Evolutionary conservation across 2,329 filamentous ascomycete genomes (phyloP).

Genomic region (Pseudogymnoascus sp.): DNA sequence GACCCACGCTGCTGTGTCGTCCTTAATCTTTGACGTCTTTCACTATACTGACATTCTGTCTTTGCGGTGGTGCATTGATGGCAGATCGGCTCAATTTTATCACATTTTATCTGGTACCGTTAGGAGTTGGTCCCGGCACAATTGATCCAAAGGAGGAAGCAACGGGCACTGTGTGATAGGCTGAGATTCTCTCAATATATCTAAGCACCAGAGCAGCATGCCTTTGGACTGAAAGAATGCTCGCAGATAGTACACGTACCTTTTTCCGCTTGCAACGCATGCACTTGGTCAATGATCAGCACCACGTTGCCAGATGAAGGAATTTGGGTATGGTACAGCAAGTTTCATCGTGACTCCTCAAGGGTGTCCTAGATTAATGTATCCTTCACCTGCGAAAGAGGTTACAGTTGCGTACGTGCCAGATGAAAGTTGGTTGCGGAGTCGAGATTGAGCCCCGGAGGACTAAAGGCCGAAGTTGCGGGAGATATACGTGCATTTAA

Average conservation of each 20-base stretch:
- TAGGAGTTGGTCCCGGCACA: background rate
- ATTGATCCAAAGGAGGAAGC: background rate
- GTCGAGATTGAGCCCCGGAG: background rate
- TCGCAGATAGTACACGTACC: background rate
- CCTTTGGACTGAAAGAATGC: background rate
- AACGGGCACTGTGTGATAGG: background rate
- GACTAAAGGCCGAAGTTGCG: background rate
- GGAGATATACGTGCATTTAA: background rate
- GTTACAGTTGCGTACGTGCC: background rate
- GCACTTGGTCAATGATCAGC: background rate
- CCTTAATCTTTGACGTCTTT: background rate
- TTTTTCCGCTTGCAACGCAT: background rate
- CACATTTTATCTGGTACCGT: background rate
- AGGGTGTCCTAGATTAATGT: background rate
- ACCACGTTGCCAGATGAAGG: background rate
- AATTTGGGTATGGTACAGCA: background rate
- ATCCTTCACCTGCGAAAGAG: background rate
- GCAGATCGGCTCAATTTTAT: background rate
- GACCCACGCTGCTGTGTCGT: background rate
- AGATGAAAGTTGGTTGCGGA: background rate
- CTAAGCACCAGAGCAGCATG: background rate
- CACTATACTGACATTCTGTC: background rate
- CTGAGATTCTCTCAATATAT: background rate
- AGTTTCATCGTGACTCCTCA: background rate
- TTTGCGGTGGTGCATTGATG: background rate